A percentile compares a stretch with the other conserved stretches of the same genome.
phyloP scores from a whole-genome alignment of 176 grass and related monocot species.

The Juncus inflexus region DNA sequence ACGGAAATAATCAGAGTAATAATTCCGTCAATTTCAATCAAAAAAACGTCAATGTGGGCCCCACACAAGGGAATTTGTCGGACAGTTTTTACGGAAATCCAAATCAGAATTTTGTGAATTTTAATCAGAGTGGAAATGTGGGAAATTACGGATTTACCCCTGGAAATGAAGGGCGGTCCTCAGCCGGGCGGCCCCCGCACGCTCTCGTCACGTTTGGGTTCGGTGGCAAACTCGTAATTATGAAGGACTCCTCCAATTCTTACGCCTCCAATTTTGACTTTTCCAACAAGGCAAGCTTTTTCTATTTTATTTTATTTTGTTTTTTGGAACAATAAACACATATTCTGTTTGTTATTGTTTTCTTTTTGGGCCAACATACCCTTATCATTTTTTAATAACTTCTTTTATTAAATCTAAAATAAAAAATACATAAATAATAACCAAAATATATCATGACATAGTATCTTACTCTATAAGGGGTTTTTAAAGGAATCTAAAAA shows the following conservation, averaged over 20 bases:
- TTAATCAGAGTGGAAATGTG: slow-evolving; percentile 40
- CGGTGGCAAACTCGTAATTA: slow-evolving; percentile 74
- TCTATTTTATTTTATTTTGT: too few relatives aligned
- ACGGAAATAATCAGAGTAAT: neutral
- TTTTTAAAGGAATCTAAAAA: too few relatives aligned
- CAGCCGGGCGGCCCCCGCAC: slow-evolving; percentile 70
- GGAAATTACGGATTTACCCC: slow-evolving; percentile 28
- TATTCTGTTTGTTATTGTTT: too few relatives aligned
- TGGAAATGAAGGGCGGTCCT: slow-evolving; percentile 48
- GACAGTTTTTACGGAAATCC: slow-evolving; percentile 45
- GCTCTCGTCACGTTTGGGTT: slow-evolving; percentile 87
- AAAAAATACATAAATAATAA: too few relatives aligned
- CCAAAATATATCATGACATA: too few relatives aligned
- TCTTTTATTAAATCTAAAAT: too few relatives aligned
- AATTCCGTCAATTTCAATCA: slow-evolving; percentile 30
- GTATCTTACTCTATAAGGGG: too few relatives aligned
- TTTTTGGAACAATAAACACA: too few relatives aligned
- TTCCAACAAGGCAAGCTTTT: slow-evolving; percentile 59
- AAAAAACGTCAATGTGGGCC: slow-evolving; percentile 33
- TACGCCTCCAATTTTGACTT: slow-evolving; percentile 44
- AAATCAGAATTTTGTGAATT: slow-evolving; percentile 32
- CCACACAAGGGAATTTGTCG: slow-evolving; percentile 41
- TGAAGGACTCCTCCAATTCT: slow-evolving; percentile 62
- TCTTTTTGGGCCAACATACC: too few relatives aligned
- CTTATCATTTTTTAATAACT: too few relatives aligned